Evolutionary conservation across 2,329 filamentous ascomycete species (phyloP).

Genomic region (Fusarium veterinarium): DNA sequence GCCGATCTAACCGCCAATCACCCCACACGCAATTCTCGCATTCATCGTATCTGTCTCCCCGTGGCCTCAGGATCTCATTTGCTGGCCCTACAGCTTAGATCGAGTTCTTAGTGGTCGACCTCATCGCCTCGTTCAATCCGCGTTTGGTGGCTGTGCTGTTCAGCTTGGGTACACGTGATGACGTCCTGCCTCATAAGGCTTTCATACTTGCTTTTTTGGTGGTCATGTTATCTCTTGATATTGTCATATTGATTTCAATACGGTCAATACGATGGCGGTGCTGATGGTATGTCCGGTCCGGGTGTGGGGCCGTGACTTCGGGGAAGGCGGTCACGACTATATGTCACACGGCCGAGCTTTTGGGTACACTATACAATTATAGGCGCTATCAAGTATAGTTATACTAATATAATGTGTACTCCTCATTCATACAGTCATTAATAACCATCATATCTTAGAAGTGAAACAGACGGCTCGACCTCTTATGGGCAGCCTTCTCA

Average conservation of each 20-base stretch:
- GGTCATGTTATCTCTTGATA: background rate
- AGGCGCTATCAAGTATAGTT: background rate
- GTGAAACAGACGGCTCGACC: slow-evolving; percentile 26
- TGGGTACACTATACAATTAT: background rate
- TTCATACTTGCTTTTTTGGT: background rate
- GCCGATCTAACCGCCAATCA: slow-evolving; percentile 6
- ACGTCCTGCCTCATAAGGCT: background rate
- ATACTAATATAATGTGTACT: background rate
- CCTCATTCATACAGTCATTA: slow-evolving; percentile 1
- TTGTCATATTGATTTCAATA: background rate
- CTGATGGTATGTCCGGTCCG: background rate
- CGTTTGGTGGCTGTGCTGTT: slow-evolving; percentile 24
- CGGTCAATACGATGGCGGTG: background rate
- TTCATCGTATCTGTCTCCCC: slow-evolving; percentile 33
- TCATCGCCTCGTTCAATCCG: background rate
- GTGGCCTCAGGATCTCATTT: background rate
- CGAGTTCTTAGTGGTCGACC: background rate
- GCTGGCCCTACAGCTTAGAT: slow-evolving; percentile 1
- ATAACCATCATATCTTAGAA: background rate
- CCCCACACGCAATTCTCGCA: slow-evolving; percentile 24
- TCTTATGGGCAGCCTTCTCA: slow-evolving; percentile 25
- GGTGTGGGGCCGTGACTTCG: background rate
- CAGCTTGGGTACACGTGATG: slow-evolving; percentile 5
- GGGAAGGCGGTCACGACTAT: background rate
- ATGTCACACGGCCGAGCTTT: background rate